Evolutionary conservation across 1,284 basidiomycete species (phyloP), one percentile per base, ranked within the genome.

Genomic region (Erythrobasidium hasegawianum): DNA sequence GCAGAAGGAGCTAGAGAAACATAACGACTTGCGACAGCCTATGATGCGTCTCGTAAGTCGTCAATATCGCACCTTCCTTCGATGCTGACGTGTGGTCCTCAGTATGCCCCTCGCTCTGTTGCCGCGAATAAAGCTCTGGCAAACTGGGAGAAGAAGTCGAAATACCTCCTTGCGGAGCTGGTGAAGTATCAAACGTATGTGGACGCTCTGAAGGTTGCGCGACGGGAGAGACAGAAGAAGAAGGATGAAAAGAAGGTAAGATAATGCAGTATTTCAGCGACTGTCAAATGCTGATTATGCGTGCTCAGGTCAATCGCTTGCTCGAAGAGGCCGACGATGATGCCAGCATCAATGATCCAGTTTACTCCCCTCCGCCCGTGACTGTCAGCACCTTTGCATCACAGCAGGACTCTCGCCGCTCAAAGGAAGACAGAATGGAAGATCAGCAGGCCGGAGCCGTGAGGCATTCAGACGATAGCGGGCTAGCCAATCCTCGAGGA

Each of bases 181-280:
- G 88, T 92, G 76, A 97, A 97, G 77, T 98, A 96, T 78, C 86
- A 91, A 59, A 88, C 87, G n/a, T 98, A 98, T 77, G 86, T 93
- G 67, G 91, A 96, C 69, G 88, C 89, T 7, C 81, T 98, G 27
- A 84, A 87, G 74, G 78, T 81, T 16, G 91, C 88, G 24, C 93
- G 94, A 83, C 79, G 80, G 7, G 81, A 92, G 43, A 84, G 71
- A 4, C 66, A 70, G 20, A 55, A 71, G 18, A 66, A 68, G 41
- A 56, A 70, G 11, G 72, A 72, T 1, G 62, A 73, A 62, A 72
- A 71, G 55, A 53, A 64, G 54, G 61, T 57, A 49, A n/a, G n/a
- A n/a, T n/a, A n/a, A n/a, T n/a, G n/a, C n/a, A n/a, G n/a, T n/a
- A n/a, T n/a, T n/a, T n/a, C n/a, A n/a, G n/a, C n/a, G n/a, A n/a